Conservation (phyloP, 1,139 yeast species). For the Lodderomyces theae region DNA sequence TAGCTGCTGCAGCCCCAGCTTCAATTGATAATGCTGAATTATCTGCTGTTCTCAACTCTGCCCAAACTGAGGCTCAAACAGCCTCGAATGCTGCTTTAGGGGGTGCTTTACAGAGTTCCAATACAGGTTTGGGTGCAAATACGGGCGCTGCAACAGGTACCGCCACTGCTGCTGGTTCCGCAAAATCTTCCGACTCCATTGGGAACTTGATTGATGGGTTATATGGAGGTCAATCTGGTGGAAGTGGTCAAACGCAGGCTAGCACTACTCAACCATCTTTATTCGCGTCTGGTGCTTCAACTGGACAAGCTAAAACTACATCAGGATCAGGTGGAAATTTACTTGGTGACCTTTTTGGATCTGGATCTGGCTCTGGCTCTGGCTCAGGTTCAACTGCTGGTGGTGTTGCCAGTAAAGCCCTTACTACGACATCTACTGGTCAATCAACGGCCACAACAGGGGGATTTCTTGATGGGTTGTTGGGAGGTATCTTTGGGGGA, state of each 20-base stretch:
- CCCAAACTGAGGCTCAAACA: not conserved
- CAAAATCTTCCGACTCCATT: not conserved
- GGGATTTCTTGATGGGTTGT: conserved; percentile 3
- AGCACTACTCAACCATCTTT: conserved; percentile 8
- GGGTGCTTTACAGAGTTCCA: not conserved
- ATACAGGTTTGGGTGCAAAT: not conserved
- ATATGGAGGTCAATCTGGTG: not conserved
- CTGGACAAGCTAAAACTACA: not conserved
- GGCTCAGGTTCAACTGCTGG: conserved; percentile 1
- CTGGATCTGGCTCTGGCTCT: not conserved
- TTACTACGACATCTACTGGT: conserved; percentile 13
- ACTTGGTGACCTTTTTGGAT: not conserved
- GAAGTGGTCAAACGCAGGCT: not conserved
- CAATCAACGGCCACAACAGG: conserved; percentile 2
- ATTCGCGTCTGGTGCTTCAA: conserved; percentile 1
- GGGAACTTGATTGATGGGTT: conserved; percentile 3
- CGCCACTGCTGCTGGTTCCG: not conserved
- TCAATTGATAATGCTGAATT: not conserved
- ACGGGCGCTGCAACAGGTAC: not conserved
- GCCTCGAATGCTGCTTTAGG: not conserved
- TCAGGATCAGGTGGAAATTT: not conserved
- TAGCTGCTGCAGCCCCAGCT: conserved; percentile 1
- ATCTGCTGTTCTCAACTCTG: not conserved
- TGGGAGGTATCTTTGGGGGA: conserved; percentile 8
- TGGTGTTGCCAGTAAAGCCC: not conserved